A percentile compares a stretch with the other conserved stretches of the same genome.
phyloP scores from a whole-genome alignment of 208 protist species.

The Crithidia sp. region DNA sequence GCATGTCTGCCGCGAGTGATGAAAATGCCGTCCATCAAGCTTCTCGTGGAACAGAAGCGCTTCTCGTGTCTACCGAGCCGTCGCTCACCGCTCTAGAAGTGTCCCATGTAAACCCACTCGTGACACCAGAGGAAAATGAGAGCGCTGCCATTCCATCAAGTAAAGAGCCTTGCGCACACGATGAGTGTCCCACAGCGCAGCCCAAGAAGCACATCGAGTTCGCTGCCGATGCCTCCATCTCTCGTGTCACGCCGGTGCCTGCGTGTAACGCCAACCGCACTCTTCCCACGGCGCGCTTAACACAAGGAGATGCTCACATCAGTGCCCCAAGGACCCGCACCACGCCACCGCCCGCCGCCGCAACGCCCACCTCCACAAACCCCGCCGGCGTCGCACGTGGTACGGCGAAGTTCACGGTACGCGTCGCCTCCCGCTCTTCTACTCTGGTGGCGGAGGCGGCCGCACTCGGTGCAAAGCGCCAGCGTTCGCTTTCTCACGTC shows the following conservation, averaged over 20 bases:
- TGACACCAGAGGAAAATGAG: too few relatives aligned
- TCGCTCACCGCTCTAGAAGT: too few relatives aligned
- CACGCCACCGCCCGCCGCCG: too few relatives aligned
- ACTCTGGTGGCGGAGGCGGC: constrained; percentile 30
- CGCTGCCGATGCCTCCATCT: constrained; percentile 11
- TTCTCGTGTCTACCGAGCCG: too few relatives aligned
- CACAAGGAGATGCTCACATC: neutral
- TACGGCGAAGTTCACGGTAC: constrained; percentile 18
- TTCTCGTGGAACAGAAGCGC: neutral
- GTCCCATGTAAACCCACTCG: too few relatives aligned
- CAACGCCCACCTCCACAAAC: neutral
- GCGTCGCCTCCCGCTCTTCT: constrained; percentile 27
- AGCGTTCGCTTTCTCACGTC: neutral
- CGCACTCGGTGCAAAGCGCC: constrained; percentile 24
- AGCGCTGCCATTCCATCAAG: too few relatives aligned
- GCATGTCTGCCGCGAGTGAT: neutral
- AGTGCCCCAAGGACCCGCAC: neutral
- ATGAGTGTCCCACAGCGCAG: too few relatives aligned
- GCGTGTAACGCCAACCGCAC: constrained; percentile 32
- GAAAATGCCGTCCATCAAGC: neutral
- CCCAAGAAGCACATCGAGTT: constrained; percentile 34
- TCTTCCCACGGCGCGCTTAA: neutral
- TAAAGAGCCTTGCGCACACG: too few relatives aligned
- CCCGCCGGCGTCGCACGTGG: neutral
- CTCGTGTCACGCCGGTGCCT: constrained; percentile 23